These are phyloP conservation scores for Paraglomus brasilianum DNA, from an alignment of 192 early-diverging fungal genomes.

Conservation along the genomic window DNA sequence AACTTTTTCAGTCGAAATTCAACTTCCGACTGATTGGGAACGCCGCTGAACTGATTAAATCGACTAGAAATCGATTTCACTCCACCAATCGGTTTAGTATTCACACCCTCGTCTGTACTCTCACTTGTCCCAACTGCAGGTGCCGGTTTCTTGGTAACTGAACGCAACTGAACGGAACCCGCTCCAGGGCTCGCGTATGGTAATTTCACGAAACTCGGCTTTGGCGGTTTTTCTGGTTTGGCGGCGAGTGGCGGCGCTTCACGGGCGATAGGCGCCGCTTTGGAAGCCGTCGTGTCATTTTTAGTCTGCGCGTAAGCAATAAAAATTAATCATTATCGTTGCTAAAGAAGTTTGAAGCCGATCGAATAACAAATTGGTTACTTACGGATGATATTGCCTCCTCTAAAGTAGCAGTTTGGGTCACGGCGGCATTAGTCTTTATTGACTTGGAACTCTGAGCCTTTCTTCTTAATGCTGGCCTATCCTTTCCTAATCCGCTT, in stretches of 20 bases:
- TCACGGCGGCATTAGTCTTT: neutral
- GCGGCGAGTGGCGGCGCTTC: conserved; percentile 28
- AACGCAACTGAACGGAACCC: conserved; percentile 24
- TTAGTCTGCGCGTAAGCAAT: neutral
- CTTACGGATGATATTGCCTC: conserved; percentile 9
- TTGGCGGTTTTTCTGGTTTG: conserved; percentile 43
- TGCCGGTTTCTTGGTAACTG: conserved; percentile 19
- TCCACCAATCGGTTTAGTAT: conserved; percentile 34
- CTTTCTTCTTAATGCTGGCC: conserved; percentile 11
- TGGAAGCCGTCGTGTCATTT: conserved; percentile 14
- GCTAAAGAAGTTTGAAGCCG: neutral
- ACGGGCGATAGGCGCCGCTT: conserved; percentile 26
- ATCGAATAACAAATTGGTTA: neutral
- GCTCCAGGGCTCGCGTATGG: conserved; percentile 38
- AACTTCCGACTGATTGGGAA: conserved; percentile 35
- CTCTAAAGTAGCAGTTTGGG: conserved; percentile 6
- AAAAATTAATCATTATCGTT: neutral
- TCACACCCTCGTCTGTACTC: neutral
- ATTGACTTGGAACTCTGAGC: neutral
- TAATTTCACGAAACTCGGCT: conserved; percentile 39
- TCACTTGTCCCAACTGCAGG: conserved; percentile 7
- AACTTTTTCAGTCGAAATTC: conserved; percentile 39
- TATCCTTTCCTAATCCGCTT: neutral
- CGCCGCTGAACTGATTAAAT: conserved; percentile 43
- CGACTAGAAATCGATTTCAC: conserved; percentile 39